phyloP scores from a whole-genome alignment of 768 basidiomycete species.

The Cystobasidium ongulense region DNA sequence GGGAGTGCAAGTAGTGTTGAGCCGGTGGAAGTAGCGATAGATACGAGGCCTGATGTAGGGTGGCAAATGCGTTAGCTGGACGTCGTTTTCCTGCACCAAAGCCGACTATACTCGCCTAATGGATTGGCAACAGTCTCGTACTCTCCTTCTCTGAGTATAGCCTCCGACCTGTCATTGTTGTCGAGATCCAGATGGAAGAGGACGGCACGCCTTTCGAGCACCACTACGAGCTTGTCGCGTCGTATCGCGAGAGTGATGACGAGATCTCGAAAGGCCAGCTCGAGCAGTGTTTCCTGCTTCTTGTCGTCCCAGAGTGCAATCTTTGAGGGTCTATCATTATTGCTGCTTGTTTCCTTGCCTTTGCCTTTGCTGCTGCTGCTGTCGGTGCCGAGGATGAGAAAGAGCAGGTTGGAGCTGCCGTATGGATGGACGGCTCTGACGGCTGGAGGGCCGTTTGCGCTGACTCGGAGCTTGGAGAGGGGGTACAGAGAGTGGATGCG shows the following conservation, averaged over 20 bases:
- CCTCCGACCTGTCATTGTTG: constrained; percentile 46
- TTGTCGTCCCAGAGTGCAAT: constrained; percentile 81
- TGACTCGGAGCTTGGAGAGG: background rate
- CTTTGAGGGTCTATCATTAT: constrained; percentile 70
- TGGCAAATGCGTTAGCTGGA: background rate
- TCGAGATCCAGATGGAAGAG: constrained; percentile 57
- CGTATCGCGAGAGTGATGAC: constrained; percentile 36
- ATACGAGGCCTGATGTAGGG: constrained; percentile 57
- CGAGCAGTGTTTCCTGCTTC: constrained; percentile 63
- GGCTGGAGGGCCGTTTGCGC: background rate
- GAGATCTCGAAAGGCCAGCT: constrained; percentile 74
- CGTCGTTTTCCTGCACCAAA: background rate
- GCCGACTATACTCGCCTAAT: constrained; percentile 53
- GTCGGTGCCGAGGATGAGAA: background rate
- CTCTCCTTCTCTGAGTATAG: constrained; percentile 58
- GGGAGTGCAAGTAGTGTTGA: constrained; percentile 78
- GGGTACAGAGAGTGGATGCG: background rate
- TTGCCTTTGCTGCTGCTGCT: background rate
- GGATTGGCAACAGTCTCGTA: constrained; percentile 86
- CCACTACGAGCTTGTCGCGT: constrained; percentile 40
- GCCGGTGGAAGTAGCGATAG: constrained; percentile 66
- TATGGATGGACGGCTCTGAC: constrained; percentile 5
- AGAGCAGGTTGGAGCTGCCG: constrained; percentile 13
- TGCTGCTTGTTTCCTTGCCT: background rate
- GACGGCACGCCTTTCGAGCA: constrained; percentile 57